phyloP scores from a whole-genome alignment of 768 basidiomycete species.

The Boletus insuetus region DNA sequence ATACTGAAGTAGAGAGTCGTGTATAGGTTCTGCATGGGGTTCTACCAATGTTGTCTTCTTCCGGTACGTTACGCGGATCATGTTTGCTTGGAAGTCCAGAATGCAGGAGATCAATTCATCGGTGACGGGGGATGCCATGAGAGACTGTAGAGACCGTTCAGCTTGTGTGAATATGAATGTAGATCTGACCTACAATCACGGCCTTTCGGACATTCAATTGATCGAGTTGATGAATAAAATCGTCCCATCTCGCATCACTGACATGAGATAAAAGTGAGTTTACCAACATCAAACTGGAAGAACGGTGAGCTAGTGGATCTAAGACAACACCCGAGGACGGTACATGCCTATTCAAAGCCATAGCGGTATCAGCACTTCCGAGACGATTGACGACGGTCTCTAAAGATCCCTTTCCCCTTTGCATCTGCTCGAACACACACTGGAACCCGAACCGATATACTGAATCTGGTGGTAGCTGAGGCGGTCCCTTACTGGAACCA shows the following conservation, averaged over 20 bases:
- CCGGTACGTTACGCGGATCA: constrained; percentile 73
- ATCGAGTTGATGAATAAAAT: constrained; percentile 74
- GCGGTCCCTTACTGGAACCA: constrained; percentile 57
- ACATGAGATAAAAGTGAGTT: constrained; percentile 81
- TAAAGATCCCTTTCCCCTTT: constrained; percentile 63
- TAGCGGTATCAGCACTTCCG: constrained; percentile 79
- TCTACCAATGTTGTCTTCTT: constrained; percentile 81
- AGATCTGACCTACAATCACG: constrained; percentile 59
- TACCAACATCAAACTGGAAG: constrained; percentile 78
- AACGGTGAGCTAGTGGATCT: constrained; percentile 6
- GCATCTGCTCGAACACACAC: constrained; percentile 80
- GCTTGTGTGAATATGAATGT: not conserved
- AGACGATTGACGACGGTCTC: constrained; percentile 82
- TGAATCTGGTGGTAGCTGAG: constrained; percentile 59
- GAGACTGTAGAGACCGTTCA: constrained; percentile 45
- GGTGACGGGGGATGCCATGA: constrained; percentile 79
- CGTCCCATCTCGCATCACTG: constrained; percentile 75
- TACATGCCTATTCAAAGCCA: constrained; percentile 75
- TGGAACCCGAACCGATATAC: constrained; percentile 84
- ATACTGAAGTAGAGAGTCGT: constrained; percentile 54
- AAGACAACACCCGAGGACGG: not conserved
- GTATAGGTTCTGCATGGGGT: constrained; percentile 56
- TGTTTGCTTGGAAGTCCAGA: constrained; percentile 85
- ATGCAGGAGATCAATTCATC: constrained; percentile 83
- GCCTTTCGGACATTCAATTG: constrained; percentile 76